Percentiles rank a stretch among this genome's conserved stretches.
These are phyloP conservation scores for Amborella trichopoda DNA, from an alignment of 164 flowering plant genomes.

Conservation along the genomic window DNA sequence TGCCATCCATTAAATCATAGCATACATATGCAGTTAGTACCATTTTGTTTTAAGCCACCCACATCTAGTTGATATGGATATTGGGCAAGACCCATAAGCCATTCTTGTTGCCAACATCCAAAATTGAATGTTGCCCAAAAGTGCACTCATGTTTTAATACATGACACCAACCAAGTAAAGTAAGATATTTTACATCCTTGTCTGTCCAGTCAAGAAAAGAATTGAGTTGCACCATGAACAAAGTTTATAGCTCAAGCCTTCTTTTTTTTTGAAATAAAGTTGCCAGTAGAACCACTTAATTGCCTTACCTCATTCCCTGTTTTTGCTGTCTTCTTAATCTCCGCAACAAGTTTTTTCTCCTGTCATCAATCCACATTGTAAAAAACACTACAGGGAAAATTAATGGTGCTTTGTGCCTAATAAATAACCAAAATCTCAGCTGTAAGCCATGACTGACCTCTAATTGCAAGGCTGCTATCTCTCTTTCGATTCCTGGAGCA, in stretches of 20 bases:
- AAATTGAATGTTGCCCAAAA: too few species aligned
- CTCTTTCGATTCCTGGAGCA: slow-evolving; percentile 58
- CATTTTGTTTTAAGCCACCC: too few species aligned
- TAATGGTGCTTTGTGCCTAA: not conserved
- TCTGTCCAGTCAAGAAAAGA: not conserved
- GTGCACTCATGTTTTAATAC: too few species aligned
- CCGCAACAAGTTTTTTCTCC: slow-evolving; percentile 85
- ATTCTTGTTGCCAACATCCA: too few species aligned
- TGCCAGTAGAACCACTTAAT: not conserved
- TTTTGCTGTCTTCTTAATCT: slow-evolving; percentile 88
- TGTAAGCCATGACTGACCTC: slow-evolving; percentile 35
- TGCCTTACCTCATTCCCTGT: slow-evolving; percentile 80
- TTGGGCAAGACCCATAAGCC: too few species aligned
- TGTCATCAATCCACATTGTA: slow-evolving; percentile 11
- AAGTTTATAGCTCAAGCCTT: not conserved
- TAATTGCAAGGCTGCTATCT: slow-evolving; percentile 64
- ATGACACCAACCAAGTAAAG: not conserved
- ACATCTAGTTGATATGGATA: too few species aligned
- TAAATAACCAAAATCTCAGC: not conserved
- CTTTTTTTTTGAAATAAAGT: not conserved
- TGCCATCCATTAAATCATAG: too few species aligned
- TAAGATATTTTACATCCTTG: not conserved
- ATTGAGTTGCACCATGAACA: not conserved
- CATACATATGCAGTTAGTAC: too few species aligned
- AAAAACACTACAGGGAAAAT: slow-evolving; percentile 2